A percentile compares a stretch with the other conserved stretches of the same genome.
Evolutionary conservation across 768 basidiomycete genomes (phyloP).

Genomic region (Epithele typhae): DNA sequence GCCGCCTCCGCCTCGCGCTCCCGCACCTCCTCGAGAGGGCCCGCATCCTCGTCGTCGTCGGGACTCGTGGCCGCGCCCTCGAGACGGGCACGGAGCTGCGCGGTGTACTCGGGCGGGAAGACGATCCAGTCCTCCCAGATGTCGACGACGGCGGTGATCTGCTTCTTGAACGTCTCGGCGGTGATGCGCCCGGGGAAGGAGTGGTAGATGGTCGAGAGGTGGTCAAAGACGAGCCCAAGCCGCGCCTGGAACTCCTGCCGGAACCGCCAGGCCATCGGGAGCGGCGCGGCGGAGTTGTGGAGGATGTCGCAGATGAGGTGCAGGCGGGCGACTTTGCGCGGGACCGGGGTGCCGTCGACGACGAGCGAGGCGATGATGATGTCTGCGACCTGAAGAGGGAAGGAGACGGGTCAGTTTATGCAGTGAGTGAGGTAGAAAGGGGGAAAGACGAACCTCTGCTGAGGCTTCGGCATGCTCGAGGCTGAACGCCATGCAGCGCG

Average conservation of each 20-base stretch:
- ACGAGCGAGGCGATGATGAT: constrained; percentile 86
- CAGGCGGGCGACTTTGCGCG: constrained; percentile 91
- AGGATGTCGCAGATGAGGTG: constrained; percentile 97
- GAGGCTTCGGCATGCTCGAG: constrained; percentile 96
- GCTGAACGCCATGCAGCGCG: constrained; percentile 95
- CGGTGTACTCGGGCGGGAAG: constrained; percentile 83
- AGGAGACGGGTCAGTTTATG: no score
- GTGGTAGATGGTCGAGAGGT: constrained; percentile 89
- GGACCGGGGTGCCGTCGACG: constrained; percentile 93
- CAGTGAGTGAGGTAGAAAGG: constrained; percentile 9
- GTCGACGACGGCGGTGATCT: constrained; percentile 84
- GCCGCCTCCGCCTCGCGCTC: constrained; percentile 23
- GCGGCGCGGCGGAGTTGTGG: constrained; percentile 90
- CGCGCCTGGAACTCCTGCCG: constrained; percentile 90
- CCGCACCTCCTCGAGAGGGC: constrained; percentile 9
- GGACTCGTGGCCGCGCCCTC: constrained; percentile 49
- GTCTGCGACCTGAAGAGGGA: constrained; percentile 66
- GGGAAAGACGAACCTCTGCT: constrained; percentile 61
- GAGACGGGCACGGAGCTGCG: constrained; percentile 66
- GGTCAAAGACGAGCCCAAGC: constrained; percentile 93
- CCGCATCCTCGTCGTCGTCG: constrained; percentile 22
- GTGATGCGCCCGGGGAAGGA: constrained; percentile 96
- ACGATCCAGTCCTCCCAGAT: constrained; percentile 99
- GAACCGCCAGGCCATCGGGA: constrained; percentile 97
- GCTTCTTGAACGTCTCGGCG: constrained; percentile 92